Conservation (phyloP, 441 rosid species). For the Pelargonium australe region DNA sequence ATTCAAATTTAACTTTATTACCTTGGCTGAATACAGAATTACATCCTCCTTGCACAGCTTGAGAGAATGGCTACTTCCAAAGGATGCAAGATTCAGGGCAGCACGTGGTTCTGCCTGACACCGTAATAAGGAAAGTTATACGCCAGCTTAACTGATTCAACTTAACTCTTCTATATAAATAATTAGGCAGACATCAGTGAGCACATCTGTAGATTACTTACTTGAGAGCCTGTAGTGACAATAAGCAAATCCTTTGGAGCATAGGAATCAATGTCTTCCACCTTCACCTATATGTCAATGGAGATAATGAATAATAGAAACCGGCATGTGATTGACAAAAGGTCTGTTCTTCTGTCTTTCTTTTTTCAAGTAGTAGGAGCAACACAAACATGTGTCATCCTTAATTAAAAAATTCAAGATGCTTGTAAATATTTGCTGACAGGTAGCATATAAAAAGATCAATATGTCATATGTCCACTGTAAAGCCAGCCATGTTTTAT, state of each 20-base stretch:
- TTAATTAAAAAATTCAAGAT: too few species aligned
- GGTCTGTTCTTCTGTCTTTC: not conserved
- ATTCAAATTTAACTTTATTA: constrained; percentile 19
- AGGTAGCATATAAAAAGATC: too few species aligned
- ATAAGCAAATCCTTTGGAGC: constrained; percentile 92
- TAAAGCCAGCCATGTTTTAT: constrained; percentile 1
- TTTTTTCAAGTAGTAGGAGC: not conserved
- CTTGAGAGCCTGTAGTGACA: constrained; percentile 96
- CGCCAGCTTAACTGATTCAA: constrained; percentile 21
- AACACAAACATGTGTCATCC: not conserved
- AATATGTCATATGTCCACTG: not conserved
- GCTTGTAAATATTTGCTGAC: too few species aligned
- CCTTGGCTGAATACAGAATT: constrained; percentile 91
- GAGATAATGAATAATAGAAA: not conserved
- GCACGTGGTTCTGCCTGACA: constrained; percentile 99
- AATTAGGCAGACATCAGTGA: not conserved
- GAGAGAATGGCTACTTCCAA: constrained; percentile 81
- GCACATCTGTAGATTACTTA: constrained; percentile 33
- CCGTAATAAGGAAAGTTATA: constrained; percentile 24
- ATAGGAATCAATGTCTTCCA: constrained; percentile 85
- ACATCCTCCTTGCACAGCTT: constrained; percentile 78
- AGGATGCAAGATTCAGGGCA: constrained; percentile 92
- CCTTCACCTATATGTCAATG: constrained; percentile 50
- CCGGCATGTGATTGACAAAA: not conserved
- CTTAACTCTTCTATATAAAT: constrained; percentile 9